A percentile compares a stretch with the other conserved stretches of the same genome.
phyloP scores from a whole-genome alignment of 768 basidiomycete species.

The Lactarius hatsudake region DNA sequence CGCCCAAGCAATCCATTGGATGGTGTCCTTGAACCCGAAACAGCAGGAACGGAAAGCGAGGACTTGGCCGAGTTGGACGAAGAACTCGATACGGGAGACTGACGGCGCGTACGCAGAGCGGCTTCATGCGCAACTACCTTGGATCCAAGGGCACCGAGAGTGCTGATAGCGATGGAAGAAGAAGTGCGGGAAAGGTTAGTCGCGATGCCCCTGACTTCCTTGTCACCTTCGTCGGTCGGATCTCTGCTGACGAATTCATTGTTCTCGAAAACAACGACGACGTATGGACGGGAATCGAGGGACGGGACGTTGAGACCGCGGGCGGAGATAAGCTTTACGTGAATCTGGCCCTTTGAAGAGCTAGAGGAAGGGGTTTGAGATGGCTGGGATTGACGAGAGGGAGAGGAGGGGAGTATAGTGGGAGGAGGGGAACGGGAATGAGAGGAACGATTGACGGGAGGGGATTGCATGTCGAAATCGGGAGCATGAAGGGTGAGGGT shows the following conservation, averaged over 20 bases:
- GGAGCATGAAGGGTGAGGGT: constrained; percentile 83
- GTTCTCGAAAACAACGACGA: constrained; percentile 97
- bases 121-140: constrained; percentile 39
- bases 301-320: constrained; percentile 75
- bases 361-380: constrained; percentile 33
- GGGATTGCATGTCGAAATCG: constrained; percentile 74
- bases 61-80: constrained; percentile 26
- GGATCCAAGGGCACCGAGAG: constrained; percentile 60
- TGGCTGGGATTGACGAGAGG: constrained; percentile 35
- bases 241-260: constrained; percentile 96
- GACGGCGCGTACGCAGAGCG: constrained; percentile 18
- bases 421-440: constrained; percentile 18
- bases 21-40: constrained; percentile 32
- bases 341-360: constrained; percentile 71
- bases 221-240: constrained; percentile 80
- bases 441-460: constrained; percentile 40
- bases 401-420: constrained; percentile 8
- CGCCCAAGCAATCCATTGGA: constrained; percentile 48
- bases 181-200: constrained; percentile 53
- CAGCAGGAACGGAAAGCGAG: constrained; percentile 27
- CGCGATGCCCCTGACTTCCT: constrained; percentile 83
- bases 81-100: constrained; percentile 20
- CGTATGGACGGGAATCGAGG: constrained; percentile 72
- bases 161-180: constrained; percentile 62
- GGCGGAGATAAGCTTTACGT: constrained; percentile 94